A percentile compares a stretch with the other conserved stretches of the same genome.
Conservation (phyloP, 495 filamentous ascomycete species). For the Penicillium simplicissimum region DNA sequence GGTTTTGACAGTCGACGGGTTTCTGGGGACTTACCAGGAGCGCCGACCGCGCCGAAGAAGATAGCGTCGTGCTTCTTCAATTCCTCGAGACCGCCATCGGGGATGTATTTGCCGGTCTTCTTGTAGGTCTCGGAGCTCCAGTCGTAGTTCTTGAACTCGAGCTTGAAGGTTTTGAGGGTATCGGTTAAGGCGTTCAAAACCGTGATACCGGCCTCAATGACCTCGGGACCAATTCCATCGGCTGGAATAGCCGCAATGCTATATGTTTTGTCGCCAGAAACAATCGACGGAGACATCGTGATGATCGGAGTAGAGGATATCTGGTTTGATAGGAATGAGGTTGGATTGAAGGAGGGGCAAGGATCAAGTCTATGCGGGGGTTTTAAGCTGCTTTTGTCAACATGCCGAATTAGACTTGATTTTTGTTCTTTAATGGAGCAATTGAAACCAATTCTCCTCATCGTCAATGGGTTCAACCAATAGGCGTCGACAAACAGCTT, state of each 20-base stretch:
- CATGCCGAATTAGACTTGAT: slow-evolving; percentile 4
- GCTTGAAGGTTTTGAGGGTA: slow-evolving; percentile 47
- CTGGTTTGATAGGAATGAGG: neutral
- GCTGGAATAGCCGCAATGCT: slow-evolving; percentile 53
- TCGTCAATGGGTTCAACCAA: slow-evolving; percentile 13
- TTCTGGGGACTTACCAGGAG: slow-evolving; percentile 41
- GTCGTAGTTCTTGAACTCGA: slow-evolving; percentile 51
- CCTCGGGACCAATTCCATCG: slow-evolving; percentile 58
- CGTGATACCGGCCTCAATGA: slow-evolving; percentile 48
- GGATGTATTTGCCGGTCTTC: slow-evolving; percentile 53
- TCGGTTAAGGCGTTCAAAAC: slow-evolving; percentile 47
- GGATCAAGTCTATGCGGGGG: slow-evolving; percentile 16
- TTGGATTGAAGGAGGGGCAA: slow-evolving; percentile 9
- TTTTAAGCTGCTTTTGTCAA: slow-evolving; percentile 8
- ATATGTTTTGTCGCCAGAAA: slow-evolving; percentile 34
- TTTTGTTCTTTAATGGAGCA: slow-evolving; percentile 7
- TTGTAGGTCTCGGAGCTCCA: slow-evolving; percentile 58
- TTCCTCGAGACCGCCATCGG: slow-evolving; percentile 52
- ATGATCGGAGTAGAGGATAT: neutral
- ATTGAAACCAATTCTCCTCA: slow-evolving; percentile 10
- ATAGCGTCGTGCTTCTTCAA: slow-evolving; percentile 57
- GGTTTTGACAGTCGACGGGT: neutral
- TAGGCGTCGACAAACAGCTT: neutral
- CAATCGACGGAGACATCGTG: slow-evolving; percentile 21
- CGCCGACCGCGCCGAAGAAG: slow-evolving; percentile 58